Conservation (phyloP, 306 rosid genomes). For the Rosa persica region DNA sequence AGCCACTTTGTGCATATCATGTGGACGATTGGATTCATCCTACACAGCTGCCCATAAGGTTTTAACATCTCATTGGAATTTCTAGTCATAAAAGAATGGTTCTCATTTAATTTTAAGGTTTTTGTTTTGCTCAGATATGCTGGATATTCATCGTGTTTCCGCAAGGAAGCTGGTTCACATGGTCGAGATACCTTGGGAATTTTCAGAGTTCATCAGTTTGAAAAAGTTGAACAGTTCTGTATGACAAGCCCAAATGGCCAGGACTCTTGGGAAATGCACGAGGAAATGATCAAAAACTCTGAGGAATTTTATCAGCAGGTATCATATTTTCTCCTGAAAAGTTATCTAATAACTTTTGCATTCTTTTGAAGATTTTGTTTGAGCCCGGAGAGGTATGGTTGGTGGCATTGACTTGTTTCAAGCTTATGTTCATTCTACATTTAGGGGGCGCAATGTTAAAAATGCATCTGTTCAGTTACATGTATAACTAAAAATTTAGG, state of each 20-base stretch:
- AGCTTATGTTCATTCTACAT: background rate
- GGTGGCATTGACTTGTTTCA: background rate
- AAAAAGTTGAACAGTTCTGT: constrained; percentile 95
- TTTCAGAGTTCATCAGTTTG: constrained; percentile 95
- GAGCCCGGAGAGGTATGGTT: background rate
- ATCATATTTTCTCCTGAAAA: constrained; percentile 8
- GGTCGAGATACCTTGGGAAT: constrained; percentile 97
- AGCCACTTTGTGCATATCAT: constrained; percentile 91
- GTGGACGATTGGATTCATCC: constrained; percentile 97
- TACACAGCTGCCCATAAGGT: constrained; percentile 86
- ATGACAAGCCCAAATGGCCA: constrained; percentile 73
- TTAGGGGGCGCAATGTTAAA: no score
- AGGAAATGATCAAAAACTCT: constrained; percentile 91
- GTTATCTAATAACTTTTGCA: constrained; percentile 4
- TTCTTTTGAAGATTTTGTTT: background rate
- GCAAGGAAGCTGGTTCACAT: constrained; percentile 97
- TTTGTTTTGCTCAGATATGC: constrained; percentile 58
- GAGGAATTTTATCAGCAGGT: constrained; percentile 85
- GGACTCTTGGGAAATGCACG: constrained; percentile 94
- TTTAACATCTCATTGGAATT: constrained; percentile 13
- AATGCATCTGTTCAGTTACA: background rate
- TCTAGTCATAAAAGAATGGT: background rate
- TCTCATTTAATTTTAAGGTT: background rate
- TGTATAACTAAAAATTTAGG: background rate
- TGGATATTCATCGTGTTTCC: constrained; percentile 96